Percentiles rank a stretch among this genome's conserved stretches.
phyloP scores from a whole-genome alignment of 139 green algal genomes.

The Micractinium conductrix region DNA sequence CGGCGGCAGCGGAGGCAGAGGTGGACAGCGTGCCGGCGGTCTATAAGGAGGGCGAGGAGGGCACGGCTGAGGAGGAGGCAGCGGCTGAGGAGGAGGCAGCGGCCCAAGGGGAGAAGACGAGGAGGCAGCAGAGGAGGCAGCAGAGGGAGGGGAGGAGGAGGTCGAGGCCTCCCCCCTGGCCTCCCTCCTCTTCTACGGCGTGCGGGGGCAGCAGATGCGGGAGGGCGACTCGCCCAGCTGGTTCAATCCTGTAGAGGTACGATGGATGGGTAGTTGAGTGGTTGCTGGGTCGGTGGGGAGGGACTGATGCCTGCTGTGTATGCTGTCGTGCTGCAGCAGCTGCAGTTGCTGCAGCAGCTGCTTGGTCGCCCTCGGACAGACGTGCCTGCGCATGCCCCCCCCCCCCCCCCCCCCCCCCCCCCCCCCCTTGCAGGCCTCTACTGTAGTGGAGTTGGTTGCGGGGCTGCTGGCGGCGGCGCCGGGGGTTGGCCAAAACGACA shows the following conservation, averaged over 20 bases:
- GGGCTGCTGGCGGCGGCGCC: conserved; percentile 41
- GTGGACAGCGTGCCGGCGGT: too few species aligned
- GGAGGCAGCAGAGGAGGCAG: conserved; percentile 18
- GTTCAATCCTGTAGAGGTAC: conserved; percentile 76
- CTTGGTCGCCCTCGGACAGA: not conserved
- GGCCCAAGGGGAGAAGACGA: conserved; percentile 2
- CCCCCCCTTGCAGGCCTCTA: not conserved
- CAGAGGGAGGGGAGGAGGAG: conserved; percentile 10
- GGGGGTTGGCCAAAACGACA: conserved; percentile 56
- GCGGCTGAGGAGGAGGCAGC: not conserved
- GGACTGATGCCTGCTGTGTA: not conserved
- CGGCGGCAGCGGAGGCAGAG: not conserved
- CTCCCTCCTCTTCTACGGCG: conserved; percentile 71
- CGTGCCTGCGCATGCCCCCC: not conserved
- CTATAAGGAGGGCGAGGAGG: too few species aligned
- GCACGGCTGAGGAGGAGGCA: too few species aligned
- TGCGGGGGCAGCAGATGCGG: conserved; percentile 63
- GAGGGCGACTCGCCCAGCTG: conserved; percentile 70
- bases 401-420: not conserved
- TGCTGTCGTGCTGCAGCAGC: not conserved
- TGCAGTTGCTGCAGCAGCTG: not conserved
- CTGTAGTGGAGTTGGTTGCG: conserved; percentile 63
- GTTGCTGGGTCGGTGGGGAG: not conserved
- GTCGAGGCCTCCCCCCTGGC: not conserved
- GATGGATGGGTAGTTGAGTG: not conserved